Evolutionary conservation across 1,284 basidiomycete genomes (phyloP).

Genomic region (Microbotryum saponariae): DNA sequence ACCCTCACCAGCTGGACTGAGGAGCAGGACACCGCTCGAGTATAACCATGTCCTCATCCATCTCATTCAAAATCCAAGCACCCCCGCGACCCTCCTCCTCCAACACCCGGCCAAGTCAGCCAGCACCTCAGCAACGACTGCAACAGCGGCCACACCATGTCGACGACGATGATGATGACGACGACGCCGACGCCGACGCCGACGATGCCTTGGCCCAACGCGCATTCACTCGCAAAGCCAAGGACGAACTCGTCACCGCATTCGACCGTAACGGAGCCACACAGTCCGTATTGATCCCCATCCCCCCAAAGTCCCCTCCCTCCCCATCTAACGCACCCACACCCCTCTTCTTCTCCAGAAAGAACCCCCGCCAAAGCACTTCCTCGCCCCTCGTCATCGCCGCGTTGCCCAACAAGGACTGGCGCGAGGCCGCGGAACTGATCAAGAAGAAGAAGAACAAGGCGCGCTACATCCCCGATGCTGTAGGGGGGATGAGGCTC

Average conservation of each 20-base stretch:
- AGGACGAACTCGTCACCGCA: conserved; percentile 63
- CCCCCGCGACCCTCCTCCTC: conserved; percentile 1
- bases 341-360: conserved; percentile 2
- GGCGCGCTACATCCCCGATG: conserved; percentile 38
- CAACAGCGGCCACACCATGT: background rate
- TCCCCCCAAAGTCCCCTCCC: conserved; percentile 15
- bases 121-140: background rate
- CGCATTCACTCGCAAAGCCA: conserved; percentile 15
- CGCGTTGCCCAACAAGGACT: conserved; percentile 73
- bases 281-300: conserved; percentile 55
- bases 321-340: background rate
- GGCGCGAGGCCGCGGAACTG: conserved; percentile 54
- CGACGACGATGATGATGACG: conserved; percentile 53
- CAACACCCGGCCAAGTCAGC: conserved; percentile 1
- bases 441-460: conserved; percentile 62
- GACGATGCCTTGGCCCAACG: conserved; percentile 36
- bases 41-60: background rate
- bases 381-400: conserved; percentile 72
- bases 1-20: too few species aligned
- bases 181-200: conserved; percentile 55
- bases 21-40: too few species aligned
- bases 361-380: conserved; percentile 33
- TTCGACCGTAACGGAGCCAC: conserved; percentile 62
- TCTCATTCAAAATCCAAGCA: conserved; percentile 26
- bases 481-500: conserved; percentile 13